A percentile compares a stretch with the other conserved stretches of the same genome.
Conservation (phyloP, 2,329 filamentous ascomycete genomes). For the Colletotrichum tamarilloi region DNA sequence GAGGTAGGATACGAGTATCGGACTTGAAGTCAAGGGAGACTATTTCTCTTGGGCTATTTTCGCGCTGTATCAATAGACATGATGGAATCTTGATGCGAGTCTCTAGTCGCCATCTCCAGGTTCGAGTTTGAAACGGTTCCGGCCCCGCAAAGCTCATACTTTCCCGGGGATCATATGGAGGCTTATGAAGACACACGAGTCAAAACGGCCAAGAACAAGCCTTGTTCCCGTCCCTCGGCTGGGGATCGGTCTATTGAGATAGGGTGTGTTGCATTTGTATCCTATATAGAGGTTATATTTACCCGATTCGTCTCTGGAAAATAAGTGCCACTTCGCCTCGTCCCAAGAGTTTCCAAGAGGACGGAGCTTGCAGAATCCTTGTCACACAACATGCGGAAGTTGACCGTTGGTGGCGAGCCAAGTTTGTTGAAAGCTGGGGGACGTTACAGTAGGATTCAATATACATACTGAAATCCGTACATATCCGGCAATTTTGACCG, state of each 20-base stretch:
- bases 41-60: not conserved
- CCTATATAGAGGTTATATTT: not conserved
- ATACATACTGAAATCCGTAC: no score
- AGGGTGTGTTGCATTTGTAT: not conserved
- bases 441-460: not conserved
- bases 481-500: not conserved
- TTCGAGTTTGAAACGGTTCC: not conserved
- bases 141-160: not conserved
- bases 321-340: not conserved
- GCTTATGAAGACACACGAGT: not conserved
- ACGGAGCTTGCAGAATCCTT: slow-evolving; percentile 2
- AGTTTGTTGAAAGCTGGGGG: slow-evolving; percentile 8
- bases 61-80: no score
- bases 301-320: not conserved
- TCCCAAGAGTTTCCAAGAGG: not conserved
- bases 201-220: slow-evolving; percentile 3
- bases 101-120: not conserved
- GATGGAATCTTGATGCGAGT: not conserved
- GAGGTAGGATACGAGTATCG: not conserved
- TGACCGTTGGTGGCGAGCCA: not conserved
- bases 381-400: not conserved
- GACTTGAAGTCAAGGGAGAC: not conserved
- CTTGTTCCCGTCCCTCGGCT: not conserved
- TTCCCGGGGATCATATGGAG: not conserved
- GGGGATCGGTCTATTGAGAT: no score